phyloP scores from a whole-genome alignment of 768 basidiomycete genomes.

The Hypsizygus marmoreus region DNA sequence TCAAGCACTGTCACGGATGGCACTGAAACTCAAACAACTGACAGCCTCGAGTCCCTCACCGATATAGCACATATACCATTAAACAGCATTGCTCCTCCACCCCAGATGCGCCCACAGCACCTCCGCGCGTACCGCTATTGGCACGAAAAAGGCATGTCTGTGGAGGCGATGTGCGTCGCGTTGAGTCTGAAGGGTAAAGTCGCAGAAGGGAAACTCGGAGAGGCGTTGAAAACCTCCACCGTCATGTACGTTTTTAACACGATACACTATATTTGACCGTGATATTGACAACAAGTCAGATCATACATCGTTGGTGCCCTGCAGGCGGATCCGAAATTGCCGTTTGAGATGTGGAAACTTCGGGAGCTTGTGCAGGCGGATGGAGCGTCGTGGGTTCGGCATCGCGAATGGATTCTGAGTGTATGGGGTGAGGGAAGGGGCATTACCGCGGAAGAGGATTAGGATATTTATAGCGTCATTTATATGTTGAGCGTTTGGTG shows the following conservation, averaged over 20 bases:
- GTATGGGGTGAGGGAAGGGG: constrained; percentile 15
- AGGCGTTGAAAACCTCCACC: constrained; percentile 26
- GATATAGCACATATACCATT: background rate
- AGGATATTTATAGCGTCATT: too few relatives aligned
- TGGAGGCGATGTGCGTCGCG: constrained; percentile 32
- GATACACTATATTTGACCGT: background rate
- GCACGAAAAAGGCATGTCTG: constrained; percentile 25
- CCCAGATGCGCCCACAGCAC: constrained; percentile 24
- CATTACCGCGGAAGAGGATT: too few relatives aligned
- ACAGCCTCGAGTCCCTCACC: too few relatives aligned
- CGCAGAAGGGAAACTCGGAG: constrained; percentile 15
- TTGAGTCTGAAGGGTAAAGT: constrained; percentile 22
- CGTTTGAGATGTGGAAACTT: constrained; percentile 29
- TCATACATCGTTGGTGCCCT: constrained; percentile 35
- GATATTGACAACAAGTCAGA: too few relatives aligned
- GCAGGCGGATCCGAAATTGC: constrained; percentile 25
- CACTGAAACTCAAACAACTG: too few relatives aligned
- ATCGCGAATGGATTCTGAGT: constrained; percentile 26
- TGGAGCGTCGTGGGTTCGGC: constrained; percentile 27
- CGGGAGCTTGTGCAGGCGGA: constrained; percentile 34
- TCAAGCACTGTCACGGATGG: background rate
- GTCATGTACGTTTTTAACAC: constrained; percentile 30
- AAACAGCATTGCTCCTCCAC: background rate
- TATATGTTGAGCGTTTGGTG: too few relatives aligned
- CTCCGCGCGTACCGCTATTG: constrained; percentile 37